phyloP scores from a whole-genome alignment of 148 eudicot species.

The Vaccinium corymbosum region DNA sequence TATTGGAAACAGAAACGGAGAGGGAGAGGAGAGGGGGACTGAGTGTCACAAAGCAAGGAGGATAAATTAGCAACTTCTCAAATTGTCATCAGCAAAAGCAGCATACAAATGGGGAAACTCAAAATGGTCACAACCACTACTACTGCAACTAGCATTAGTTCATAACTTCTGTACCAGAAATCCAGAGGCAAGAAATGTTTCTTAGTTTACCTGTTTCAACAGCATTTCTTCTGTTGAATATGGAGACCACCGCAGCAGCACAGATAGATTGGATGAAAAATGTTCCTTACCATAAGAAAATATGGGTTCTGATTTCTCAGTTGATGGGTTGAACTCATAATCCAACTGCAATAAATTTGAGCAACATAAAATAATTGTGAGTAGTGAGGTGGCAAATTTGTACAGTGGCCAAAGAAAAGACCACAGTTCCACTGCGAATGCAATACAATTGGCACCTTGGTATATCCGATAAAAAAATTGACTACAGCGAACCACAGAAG shows the following conservation, averaged over 20 bases:
- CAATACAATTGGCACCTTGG: no score
- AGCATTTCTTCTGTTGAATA: slow-evolving; percentile 46
- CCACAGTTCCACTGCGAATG: not conserved
- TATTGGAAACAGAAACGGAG: not conserved
- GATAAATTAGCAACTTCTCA: not conserved
- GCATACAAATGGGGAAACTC: slow-evolving; percentile 7
- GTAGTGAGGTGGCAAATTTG: not conserved
- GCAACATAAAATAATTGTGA: slow-evolving; percentile 5
- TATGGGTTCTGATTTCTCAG: slow-evolving; percentile 38
- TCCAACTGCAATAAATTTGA: slow-evolving; percentile 43
- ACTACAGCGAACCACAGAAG: not conserved
- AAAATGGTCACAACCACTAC: not conserved
- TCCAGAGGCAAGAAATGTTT: not conserved
- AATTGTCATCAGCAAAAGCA: not conserved
- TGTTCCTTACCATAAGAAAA: slow-evolving; percentile 32
- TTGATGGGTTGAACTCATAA: slow-evolving; percentile 43
- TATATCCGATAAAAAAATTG: not conserved
- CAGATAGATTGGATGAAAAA: slow-evolving; percentile 40
- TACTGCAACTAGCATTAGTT: not conserved
- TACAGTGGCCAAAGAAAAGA: not conserved
- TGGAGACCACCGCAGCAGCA: slow-evolving; percentile 63
- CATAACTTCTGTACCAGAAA: not conserved
- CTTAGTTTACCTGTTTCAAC: slow-evolving; percentile 47
- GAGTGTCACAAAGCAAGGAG: not conserved
- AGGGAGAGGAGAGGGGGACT: not conserved